Evolutionary conservation across 2,329 filamentous ascomycete genomes (phyloP).

Genomic region (Aspergillus spinulosporus): DNA sequence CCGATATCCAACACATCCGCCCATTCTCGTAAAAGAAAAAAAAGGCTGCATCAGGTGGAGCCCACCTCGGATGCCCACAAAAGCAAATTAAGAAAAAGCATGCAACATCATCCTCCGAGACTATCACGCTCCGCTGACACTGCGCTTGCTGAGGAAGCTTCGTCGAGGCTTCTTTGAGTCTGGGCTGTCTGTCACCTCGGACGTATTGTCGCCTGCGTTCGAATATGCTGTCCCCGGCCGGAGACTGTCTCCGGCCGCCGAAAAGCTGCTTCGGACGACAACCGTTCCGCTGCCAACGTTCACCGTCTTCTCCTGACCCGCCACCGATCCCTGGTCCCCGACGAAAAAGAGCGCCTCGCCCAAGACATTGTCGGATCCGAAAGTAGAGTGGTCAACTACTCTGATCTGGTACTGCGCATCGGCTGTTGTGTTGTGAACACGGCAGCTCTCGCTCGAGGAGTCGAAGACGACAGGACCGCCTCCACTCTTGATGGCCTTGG

Average conservation of each 20-base stretch:
- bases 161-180: constrained; percentile 46
- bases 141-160: constrained; percentile 50
- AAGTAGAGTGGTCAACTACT: constrained; percentile 80
- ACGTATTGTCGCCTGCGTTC: constrained; percentile 28
- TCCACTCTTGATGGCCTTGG: constrained; percentile 76
- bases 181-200: constrained; percentile 38
- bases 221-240: constrained; percentile 42
- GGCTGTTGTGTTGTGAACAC: constrained; percentile 67
- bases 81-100: constrained; percentile 6
- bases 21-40: neutral
- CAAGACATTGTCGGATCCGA: constrained; percentile 78
- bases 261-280: constrained; percentile 72
- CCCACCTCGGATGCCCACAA: constrained; percentile 5
- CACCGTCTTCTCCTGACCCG: constrained; percentile 69
- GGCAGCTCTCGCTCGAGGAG: constrained; percentile 68
- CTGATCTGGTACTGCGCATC: constrained; percentile 84
- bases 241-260: constrained; percentile 48
- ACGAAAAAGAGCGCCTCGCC: constrained; percentile 86
- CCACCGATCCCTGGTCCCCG: constrained; percentile 70
- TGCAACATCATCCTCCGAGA: constrained; percentile 2
- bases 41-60: constrained; percentile 11
- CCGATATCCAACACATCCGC: constrained; percentile 1
- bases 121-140: constrained; percentile 35
- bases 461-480: constrained; percentile 68
- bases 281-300: constrained; percentile 72